Evolutionary conservation across 116 monocot species (phyloP).

Genomic region (Papilionanthe hybrid): DNA sequence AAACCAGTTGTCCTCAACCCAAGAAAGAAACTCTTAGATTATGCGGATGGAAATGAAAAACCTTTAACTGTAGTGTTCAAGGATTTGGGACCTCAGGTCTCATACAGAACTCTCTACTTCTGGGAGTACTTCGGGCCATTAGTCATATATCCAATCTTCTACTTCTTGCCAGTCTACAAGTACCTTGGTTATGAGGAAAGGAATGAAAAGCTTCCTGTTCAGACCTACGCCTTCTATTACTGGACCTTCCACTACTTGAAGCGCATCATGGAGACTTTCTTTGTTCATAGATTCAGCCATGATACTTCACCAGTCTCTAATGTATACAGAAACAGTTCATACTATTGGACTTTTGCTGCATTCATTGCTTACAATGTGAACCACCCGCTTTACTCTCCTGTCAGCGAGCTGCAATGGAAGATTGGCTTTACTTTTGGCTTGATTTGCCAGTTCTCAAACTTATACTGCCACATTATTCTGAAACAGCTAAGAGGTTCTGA

Average conservation of each 20-base stretch:
- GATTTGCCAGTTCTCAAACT: constrained; percentile 74
- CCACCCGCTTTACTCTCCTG: constrained; percentile 73
- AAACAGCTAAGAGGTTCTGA: constrained; percentile 52
- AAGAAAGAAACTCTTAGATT: constrained; percentile 54
- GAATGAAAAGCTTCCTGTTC: constrained; percentile 49
- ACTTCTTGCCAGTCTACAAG: constrained; percentile 47
- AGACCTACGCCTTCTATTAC: constrained; percentile 83
- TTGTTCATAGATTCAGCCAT: constrained; percentile 88
- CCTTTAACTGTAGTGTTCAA: constrained; percentile 67
- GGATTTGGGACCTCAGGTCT: constrained; percentile 79
- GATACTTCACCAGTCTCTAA: constrained; percentile 85
- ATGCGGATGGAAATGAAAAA: constrained; percentile 49
- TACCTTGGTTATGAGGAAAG: no score
- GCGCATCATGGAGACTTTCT: constrained; percentile 86
- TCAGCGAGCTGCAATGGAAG: constrained; percentile 74
- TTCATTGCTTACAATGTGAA: constrained; percentile 89
- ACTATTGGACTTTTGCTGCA: constrained; percentile 85
- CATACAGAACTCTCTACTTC: constrained; percentile 89
- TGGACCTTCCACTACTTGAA: constrained; percentile 93
- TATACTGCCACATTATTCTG: constrained; percentile 72
- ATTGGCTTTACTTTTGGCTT: constrained; percentile 75
- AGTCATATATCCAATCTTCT: constrained; percentile 84
- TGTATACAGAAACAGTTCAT: constrained; percentile 82
- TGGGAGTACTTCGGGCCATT: constrained; percentile 85
- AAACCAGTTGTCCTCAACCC: constrained; percentile 58